These are phyloP conservation scores for Crotalaria pallida DNA, from an alignment of 306 rosid genomes.

Conservation along the genomic window DNA sequence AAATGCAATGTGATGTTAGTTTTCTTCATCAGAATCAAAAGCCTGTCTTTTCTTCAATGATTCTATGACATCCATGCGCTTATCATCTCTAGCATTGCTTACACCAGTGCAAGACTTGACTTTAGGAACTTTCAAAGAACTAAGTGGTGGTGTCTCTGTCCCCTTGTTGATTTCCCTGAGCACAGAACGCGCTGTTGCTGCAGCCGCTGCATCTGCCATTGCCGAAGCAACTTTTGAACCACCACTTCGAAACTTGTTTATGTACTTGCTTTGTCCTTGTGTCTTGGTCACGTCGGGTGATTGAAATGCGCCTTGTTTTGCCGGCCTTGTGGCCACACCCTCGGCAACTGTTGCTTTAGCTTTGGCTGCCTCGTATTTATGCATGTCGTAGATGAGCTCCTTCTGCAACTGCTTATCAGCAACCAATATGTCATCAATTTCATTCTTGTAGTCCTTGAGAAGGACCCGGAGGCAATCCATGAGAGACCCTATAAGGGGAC, in stretches of 20 bases:
- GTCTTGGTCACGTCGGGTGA: constrained; percentile 31
- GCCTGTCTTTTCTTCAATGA: constrained; percentile 61
- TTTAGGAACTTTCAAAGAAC: constrained; percentile 56
- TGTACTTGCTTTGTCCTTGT: constrained; percentile 14
- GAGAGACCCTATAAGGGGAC: constrained; percentile 81
- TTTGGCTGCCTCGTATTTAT: constrained; percentile 67
- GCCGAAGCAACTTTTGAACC: constrained; percentile 65
- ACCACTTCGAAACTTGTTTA: constrained; percentile 23
- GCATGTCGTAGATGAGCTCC: constrained; percentile 80
- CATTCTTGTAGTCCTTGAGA: constrained; percentile 89
- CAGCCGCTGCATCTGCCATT: constrained; percentile 77
- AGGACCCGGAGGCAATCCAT: constrained; percentile 89
- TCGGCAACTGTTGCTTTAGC: constrained; percentile 61
- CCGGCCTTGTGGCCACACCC: constrained; percentile 43
- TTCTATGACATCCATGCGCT: constrained; percentile 38
- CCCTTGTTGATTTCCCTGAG: constrained; percentile 78
- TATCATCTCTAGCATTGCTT: constrained; percentile 19
- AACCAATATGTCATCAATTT: constrained; percentile 79
- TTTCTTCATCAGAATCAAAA: constrained; percentile 73
- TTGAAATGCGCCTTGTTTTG: constrained; percentile 31
- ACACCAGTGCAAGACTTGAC: constrained; percentile 45
- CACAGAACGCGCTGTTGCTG: constrained; percentile 73
- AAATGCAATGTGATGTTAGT: not conserved
- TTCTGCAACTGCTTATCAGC: constrained; percentile 96
- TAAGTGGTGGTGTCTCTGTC: constrained; percentile 50